Evolutionary conservation across 78 protist genomes (phyloP).

Genomic region (Protostelium mycophagum): DNA sequence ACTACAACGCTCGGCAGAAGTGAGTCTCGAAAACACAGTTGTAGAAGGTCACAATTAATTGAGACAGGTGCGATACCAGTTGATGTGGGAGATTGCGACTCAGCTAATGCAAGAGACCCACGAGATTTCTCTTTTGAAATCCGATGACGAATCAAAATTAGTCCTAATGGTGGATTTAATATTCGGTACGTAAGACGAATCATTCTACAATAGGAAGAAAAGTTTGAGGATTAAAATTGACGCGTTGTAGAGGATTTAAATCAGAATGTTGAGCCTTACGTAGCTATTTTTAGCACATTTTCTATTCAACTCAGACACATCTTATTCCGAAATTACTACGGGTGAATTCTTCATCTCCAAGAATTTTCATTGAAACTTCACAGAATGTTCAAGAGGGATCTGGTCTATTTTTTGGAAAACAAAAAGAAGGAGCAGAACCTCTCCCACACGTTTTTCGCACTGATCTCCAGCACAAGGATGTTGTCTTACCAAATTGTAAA

Average conservation of each 20-base stretch:
- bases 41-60: neutral
- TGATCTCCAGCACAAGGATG: neutral
- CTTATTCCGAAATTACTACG: neutral
- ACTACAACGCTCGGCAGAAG: neutral
- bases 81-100: neutral
- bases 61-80: neutral
- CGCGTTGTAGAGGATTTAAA: neutral
- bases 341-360: too few species aligned
- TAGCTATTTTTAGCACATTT: too few species aligned
- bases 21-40: neutral
- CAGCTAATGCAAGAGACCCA: neutral
- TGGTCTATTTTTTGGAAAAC: neutral
- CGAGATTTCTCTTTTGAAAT: neutral
- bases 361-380: too few species aligned
- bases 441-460: neutral
- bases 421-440: neutral
- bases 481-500: neutral
- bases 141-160: neutral
- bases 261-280: neutral
- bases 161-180: neutral
- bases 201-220: neutral
- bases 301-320: neutral
- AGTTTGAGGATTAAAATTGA: too few species aligned
- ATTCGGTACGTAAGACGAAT: neutral
- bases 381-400: neutral